Evolutionary conservation across 495 filamentous ascomycete genomes (phyloP).

Genomic region (Lophiotrema nucula): DNA sequence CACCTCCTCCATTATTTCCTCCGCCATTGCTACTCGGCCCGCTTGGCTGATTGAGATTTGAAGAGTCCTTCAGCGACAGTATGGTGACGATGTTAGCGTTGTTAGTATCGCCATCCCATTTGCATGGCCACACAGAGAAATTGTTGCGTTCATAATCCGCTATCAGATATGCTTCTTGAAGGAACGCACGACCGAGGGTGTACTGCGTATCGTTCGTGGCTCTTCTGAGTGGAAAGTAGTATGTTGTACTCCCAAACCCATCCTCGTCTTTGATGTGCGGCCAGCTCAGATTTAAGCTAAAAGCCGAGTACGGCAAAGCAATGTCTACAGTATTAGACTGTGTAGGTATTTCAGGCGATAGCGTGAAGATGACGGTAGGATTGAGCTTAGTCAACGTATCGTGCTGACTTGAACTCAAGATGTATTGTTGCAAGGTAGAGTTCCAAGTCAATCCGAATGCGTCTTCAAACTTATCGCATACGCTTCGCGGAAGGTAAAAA

Average conservation of each 20-base stretch:
- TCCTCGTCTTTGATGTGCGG: conserved; percentile 42
- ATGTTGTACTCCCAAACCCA: conserved; percentile 38
- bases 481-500: conserved; percentile 52
- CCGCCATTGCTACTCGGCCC: conserved; percentile 28
- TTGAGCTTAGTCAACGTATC: conserved; percentile 45
- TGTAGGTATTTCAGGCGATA: conserved; percentile 43
- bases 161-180: conserved; percentile 56
- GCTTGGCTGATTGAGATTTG: conserved; percentile 46
- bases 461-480: conserved; percentile 52
- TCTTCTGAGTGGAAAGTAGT: conserved; percentile 55
- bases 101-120: conserved; percentile 59
- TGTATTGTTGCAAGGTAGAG: conserved; percentile 44
- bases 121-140: conserved; percentile 51
- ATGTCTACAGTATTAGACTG: conserved; percentile 47
- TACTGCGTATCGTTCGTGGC: conserved; percentile 54
- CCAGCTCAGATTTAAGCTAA: conserved; percentile 47
- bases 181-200: conserved; percentile 55
- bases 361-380: conserved; percentile 51
- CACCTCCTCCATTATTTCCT: background rate
- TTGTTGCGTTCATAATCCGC: conserved; percentile 48
- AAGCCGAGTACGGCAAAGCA: conserved; percentile 52
- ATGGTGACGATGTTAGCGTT: conserved; percentile 52
- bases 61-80: conserved; percentile 28
- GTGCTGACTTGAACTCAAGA: conserved; percentile 48
- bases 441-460: conserved; percentile 53